A percentile compares a stretch with the other conserved stretches of the same genome.
Conservation (phyloP, 139 green algal genomes). For the Micractinium sp. region DNA sequence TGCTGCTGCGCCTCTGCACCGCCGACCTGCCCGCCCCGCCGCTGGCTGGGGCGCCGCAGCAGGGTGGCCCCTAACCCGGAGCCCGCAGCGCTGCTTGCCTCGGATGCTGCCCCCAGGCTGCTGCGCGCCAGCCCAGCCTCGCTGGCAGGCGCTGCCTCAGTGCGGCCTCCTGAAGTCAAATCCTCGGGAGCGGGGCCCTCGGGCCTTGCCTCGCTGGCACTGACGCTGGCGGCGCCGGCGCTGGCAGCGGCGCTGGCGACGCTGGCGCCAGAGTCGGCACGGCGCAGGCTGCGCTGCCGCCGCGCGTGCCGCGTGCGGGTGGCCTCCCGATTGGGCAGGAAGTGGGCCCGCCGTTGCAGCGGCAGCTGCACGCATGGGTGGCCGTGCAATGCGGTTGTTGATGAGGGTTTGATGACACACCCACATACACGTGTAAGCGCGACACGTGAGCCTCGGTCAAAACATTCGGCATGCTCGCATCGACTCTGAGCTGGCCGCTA, state of each 20-base stretch:
- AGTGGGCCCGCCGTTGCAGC: slow-evolving; percentile 1
- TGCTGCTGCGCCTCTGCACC: neutral
- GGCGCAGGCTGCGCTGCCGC: neutral
- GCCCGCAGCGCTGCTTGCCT: neutral
- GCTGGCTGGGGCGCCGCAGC: neutral
- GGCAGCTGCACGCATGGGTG: neutral
- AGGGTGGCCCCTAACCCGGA: neutral
- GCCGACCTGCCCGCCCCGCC: neutral
- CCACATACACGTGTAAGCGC: too few species aligned
- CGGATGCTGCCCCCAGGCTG: neutral
- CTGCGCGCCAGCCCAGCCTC: neutral
- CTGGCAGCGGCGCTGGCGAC: too few species aligned
- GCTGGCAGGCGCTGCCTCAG: neutral
- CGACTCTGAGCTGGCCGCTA: too few species aligned
- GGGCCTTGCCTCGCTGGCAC: too few species aligned
- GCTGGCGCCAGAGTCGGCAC: neutral
- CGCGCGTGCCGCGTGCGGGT: neutral
- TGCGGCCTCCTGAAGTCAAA: neutral
- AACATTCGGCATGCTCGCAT: too few species aligned
- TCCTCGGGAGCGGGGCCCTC: neutral
- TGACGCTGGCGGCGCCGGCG: too few species aligned
- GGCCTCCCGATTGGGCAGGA: neutral
- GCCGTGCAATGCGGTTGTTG: too few species aligned
- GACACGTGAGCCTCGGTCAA: too few species aligned
- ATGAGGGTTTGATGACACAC: too few species aligned